Evolutionary conservation across 495 filamentous ascomycete species (phyloP).

Genomic region (Lasiosphaeria hispida): DNA sequence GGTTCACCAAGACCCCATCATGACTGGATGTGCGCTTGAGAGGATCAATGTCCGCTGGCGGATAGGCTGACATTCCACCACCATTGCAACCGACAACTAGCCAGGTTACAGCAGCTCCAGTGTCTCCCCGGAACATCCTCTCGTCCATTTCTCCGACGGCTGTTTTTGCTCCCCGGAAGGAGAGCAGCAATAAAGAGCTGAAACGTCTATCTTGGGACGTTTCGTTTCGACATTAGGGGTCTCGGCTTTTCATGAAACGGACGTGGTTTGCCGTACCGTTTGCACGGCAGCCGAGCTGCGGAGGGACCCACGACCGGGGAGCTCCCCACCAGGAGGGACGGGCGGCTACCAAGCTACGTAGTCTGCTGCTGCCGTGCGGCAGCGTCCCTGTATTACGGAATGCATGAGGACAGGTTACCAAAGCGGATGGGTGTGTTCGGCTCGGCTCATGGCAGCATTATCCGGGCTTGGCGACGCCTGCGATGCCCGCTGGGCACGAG

Average conservation of each 20-base stretch:
- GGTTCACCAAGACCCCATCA: too few species aligned
- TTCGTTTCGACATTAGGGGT: constrained; percentile 12
- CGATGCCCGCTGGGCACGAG: too few species aligned
- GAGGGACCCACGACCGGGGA: constrained; percentile 10
- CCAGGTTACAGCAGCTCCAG: too few species aligned
- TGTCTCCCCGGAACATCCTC: too few species aligned
- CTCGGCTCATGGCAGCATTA: not conserved
- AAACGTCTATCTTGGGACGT: constrained; percentile 8
- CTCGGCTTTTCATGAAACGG: not conserved
- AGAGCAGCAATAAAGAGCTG: not conserved
- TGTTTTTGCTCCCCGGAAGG: too few species aligned
- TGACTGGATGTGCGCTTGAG: too few species aligned
- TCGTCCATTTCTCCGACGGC: too few species aligned
- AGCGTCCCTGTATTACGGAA: constrained; percentile 2
- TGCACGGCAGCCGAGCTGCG: not conserved
- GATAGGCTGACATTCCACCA: too few species aligned
- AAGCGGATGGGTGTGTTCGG: not conserved
- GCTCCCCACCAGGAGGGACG: not conserved
- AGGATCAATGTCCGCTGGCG: too few species aligned
- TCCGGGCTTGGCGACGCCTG: too few species aligned
- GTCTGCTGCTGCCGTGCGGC: not conserved
- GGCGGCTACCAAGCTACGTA: not conserved
- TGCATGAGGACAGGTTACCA: not conserved
- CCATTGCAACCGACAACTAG: too few species aligned
- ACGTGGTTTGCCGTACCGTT: not conserved